Evolutionary conservation across 129 eudicot species (phyloP).

Genomic region (Silybum marianum): DNA sequence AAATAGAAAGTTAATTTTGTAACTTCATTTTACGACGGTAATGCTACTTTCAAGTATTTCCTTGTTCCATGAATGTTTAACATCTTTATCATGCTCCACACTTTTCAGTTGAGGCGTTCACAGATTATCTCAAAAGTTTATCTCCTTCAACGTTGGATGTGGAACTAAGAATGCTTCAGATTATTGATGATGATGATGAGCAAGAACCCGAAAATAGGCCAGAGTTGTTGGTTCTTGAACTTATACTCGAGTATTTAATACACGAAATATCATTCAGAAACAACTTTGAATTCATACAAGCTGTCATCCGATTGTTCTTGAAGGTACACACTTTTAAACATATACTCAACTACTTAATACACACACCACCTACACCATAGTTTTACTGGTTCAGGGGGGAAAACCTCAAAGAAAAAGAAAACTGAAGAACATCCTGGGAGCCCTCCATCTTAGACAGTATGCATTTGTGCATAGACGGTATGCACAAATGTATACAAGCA

Average conservation of each 20-base stretch:
- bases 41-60: not conserved
- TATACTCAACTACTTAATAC: not conserved
- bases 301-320: slow-evolving; percentile 76
- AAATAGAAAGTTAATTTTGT: not conserved
- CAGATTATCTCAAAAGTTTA: slow-evolving; percentile 75
- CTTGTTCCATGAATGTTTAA: not conserved
- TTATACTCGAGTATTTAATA: slow-evolving; percentile 76
- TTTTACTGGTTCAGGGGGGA: too few relatives aligned
- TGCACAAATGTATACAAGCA: too few relatives aligned
- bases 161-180: slow-evolving; percentile 96
- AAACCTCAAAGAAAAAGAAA: too few relatives aligned
- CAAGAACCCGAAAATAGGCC: slow-evolving; percentile 60
- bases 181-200: slow-evolving; percentile 80
- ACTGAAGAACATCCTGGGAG: too few relatives aligned
- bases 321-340: slow-evolving; percentile 54
- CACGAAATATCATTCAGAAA: slow-evolving; percentile 76
- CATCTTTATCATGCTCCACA: not conserved
- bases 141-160: slow-evolving; percentile 89
- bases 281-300: slow-evolving; percentile 91
- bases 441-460: too few relatives aligned
- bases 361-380: too few relatives aligned
- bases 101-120: slow-evolving; percentile 66
- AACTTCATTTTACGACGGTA: not conserved
- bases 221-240: slow-evolving; percentile 63
- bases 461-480: too few relatives aligned